Base-by-base conservation (phyloP, 1,139 yeast species). In the Scheffersomyces segobiensis region DNA sequence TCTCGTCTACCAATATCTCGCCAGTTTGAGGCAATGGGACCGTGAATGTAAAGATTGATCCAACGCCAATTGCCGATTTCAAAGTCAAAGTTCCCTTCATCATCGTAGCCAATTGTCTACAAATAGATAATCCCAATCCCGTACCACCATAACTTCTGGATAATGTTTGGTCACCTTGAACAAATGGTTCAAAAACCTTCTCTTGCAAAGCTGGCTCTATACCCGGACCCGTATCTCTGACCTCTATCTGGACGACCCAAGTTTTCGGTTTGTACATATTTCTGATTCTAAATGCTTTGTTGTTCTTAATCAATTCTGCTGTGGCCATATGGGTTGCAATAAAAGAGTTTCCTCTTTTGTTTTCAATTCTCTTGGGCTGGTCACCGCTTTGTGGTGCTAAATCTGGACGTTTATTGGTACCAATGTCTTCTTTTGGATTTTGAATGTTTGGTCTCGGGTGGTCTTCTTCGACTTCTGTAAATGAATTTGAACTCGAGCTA, bases 101-200 rank as follows among this genome's bases (percentile, higher is more conserved):
- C 87, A 93, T 87, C 48, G 84, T 85, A 0, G 97, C 96, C 61
- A 95, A 81, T 73, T 95, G 98, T 60, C 93, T 83, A 73, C 98
- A 93, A 70, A 95, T 93, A 0, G 97, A 91, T 54, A 95, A 81
- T 1, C 99, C 99, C 56, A 95, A 79, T 8, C 99, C 99, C 0
- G 98, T 93, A 64, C 99, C 99, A 58, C 98, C 97, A 70, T 91
- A 90, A 57, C 93, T 91, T 71, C 97, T 81, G 3, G 97, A 89
- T 49, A 93, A 80, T 0, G 98, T 93, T 72, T 93, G 98, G 68
- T 95, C 98, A 52, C 98, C 98, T 74, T 93, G 99, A 46, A 92
- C 92, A 76, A 95, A 95, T 3, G 98, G 98, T 69, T 95, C 98
- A 74, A 95, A 95, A 1, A 95, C 95, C 63, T 89, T 88, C 53